A percentile compares a stretch with the other conserved stretches of the same genome.
These are phyloP conservation scores for Aquilaria sinensis DNA, from an alignment of 345 rosid species.

Conservation along the genomic window DNA sequence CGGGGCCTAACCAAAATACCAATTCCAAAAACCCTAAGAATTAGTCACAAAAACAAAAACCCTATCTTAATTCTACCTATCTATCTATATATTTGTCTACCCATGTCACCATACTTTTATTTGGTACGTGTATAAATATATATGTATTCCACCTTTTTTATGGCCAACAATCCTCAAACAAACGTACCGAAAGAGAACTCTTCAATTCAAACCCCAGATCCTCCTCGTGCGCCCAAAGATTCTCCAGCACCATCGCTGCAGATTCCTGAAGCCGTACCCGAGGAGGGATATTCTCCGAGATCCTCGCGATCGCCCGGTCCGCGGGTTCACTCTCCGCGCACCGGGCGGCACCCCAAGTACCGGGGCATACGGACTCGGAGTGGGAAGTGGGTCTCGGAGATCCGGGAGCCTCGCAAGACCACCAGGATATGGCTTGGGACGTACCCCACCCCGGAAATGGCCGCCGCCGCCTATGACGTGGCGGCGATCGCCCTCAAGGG, in stretches of 20 bases:
- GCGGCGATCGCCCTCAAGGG: slow-evolving; percentile 76
- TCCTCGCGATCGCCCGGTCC: background rate
- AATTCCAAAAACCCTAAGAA: background rate
- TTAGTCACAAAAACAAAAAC: background rate
- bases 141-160: no score
- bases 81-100: slow-evolving; percentile 1
- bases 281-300: slow-evolving; percentile 18
- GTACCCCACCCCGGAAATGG: slow-evolving; percentile 69
- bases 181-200: background rate
- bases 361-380: slow-evolving; percentile 61
- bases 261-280: slow-evolving; percentile 13
- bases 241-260: background rate
- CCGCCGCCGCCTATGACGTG: slow-evolving; percentile 73
- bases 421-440: slow-evolving; percentile 74
- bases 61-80: background rate
- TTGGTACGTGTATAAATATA: no score
- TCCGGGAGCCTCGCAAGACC: slow-evolving; percentile 68
- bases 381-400: slow-evolving; percentile 82
- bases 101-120: background rate
- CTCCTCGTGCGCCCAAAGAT: background rate
- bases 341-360: slow-evolving; percentile 37
- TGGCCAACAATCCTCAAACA: no score
- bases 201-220: background rate
- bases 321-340: background rate
- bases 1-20: background rate